Base-by-base conservation (phyloP, 768 basidiomycete species). In the Tylopilus balloui region DNA sequence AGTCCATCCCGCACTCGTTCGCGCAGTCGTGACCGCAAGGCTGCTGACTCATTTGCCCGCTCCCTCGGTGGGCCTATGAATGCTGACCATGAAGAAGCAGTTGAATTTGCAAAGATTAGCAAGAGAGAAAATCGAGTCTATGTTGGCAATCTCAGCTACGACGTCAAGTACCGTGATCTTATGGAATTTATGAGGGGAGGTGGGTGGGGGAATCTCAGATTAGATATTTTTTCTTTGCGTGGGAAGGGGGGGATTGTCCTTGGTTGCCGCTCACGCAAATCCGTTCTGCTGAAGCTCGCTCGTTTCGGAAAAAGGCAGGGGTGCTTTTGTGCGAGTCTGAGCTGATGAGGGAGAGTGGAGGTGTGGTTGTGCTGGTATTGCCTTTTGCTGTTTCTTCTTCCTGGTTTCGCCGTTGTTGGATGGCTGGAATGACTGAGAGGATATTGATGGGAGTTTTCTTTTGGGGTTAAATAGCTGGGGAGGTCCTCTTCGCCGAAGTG, bases 121-220 rank as follows among this genome's bases (percentile, higher is more conserved):
- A 92, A 94, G 80, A 83, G 91, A 74, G 96, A 98, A 78, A 92
- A 97, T 70, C 80, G 95, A 60, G 92, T 98, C 63, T 99, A 99
- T 64, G 92, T 97, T 69, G 95, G 96, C 66, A 99, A 99, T 71
- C 82, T 99, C 72, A 92, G 90, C 68, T 99, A 97, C 78, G 91
- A 95, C 70, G 91, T 93, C 84, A 94, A 87, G 74, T 98, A 95
- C 75, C 83, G 92, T 73, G 96, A 98, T 77, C 78, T 99, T 71
- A 92, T 94, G 82, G 92, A 97, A 84, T 97, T 96, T 69, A 95
- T 96, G 92, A 81, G 90, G 86, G 90, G 91, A 92, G 93, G 94
- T 96, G 90, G 87, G 94, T 93, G 74, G 82, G 81, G 83, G 84
- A 79, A 81, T 82, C 76, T 76, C 72, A 78, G 74, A 64, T 74